Base-by-base conservation (phyloP, 1,284 basidiomycete species). In the Papiliotrema terrestris region DNA sequence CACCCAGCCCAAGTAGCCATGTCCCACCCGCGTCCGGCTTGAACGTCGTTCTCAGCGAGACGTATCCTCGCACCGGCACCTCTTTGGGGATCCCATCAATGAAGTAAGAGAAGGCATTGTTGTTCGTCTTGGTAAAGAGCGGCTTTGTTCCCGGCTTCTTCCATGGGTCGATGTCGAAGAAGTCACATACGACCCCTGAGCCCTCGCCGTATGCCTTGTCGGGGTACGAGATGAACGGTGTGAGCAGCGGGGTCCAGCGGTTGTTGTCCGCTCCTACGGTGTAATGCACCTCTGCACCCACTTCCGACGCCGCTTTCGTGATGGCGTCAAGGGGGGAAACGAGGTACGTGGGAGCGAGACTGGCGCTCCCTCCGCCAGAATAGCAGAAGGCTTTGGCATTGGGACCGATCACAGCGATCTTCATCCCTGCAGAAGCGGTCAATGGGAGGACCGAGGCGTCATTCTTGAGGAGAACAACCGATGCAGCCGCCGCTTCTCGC, bases 331-430 rank as follows among this genome's bases (percentile, higher is more conserved):
- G 85, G 0, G 88, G 87, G 1, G 83, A 83, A 45, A 87, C 73
- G 58, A 86, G 85, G 73, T 85, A 90, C 8, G 85, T 85, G 0
- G 88, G 78, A 59, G 85, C 85, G 23, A 91, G 78, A 2, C 84
- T 80, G 0, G 88, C 88, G 17, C 84, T 86, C 2, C 89, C 88
- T 26, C 88, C 89, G 23, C 89, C 89, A 17, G 85, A 86, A 9
- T 86, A 78, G 8, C 86, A 81, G 20, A 80, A 68, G 2, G 83
- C 82, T 63, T 86, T 85, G 20, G 87, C 87, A 65, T 89, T 90
- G 0, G 84, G 83, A 3, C 89, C 89, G 32, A 91, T 81, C 50
- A 91, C 84, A 0, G 86, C 87, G 45, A 89, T 78, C 70, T 84
- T 86, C 74, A 83, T 85, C 55, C 84, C 62, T 26, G 68, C 75